Evolutionary conservation across 2,329 filamentous ascomycete species (phyloP), one percentile per base, ranked within the genome.

Genomic region (Epichloe festucae): DNA sequence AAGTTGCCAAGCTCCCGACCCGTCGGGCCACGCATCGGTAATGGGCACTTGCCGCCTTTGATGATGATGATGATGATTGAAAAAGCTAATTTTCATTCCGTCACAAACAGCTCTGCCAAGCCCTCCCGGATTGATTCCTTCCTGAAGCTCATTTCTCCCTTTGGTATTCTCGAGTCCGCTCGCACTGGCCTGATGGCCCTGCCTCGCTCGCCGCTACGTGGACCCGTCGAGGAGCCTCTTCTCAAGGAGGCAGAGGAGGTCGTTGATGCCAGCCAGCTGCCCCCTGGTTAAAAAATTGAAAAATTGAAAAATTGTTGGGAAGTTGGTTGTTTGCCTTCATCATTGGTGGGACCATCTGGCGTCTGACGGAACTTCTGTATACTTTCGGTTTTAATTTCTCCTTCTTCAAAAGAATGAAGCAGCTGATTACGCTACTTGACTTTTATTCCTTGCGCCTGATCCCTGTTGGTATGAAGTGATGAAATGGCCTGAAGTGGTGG

Each of bases 141-240:
- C 76, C 85, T 98, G 72, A 98, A 97, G 74, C 79, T 98, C 56
- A 84, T 98, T 63, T 78, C 82, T 52, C 91, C 91, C 12, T 98
- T 97, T 67, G 93, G 93, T 64, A 95, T 98, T 60, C 78, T 98
- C 49, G 93, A 98, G 73, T 96, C 90, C 48, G 89, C 91, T 49
- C 82, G 93, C 55, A 97, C 93, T 53, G 93, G 93, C 67, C 78
- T 98, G 53, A 98, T 97, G 91, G 93, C 93, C 46, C 77, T 98
- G 58, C 93, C 93, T 53, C 85, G 93, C 59, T 95, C 93, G 38
- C 93, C 93, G 40, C 80, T 98, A 46, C 81, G 87, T 56, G 85
- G 81, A 53, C 78, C 81, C 23, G 79, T 78, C 50, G 88, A 91
- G 57, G 80, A 89, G 54, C 68, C 79, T 19, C 66, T 82, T 11